phyloP scores from a whole-genome alignment of 2,329 filamentous ascomycete species.

The Hypoxylon sp. region DNA sequence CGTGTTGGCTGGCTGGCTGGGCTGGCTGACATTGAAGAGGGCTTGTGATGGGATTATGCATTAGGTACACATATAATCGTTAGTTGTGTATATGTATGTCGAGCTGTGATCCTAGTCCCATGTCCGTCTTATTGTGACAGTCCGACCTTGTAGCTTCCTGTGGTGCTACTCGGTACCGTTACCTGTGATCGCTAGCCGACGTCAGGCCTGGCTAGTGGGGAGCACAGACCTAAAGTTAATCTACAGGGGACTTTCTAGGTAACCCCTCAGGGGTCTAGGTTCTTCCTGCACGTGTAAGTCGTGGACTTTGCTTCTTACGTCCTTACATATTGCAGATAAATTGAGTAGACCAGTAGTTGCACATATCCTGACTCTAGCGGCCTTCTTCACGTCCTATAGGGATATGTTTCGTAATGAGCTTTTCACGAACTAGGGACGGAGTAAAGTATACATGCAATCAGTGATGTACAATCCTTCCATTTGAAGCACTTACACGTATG shows the following conservation, averaged over 20 bases:
- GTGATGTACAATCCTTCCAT: slow-evolving; percentile 35
- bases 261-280: slow-evolving; percentile 32
- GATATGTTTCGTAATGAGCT: slow-evolving; percentile 19
- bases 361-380: slow-evolving; percentile 17
- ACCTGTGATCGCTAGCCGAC: slow-evolving; percentile 39
- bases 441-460: slow-evolving; percentile 23
- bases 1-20: slow-evolving; percentile 3
- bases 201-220: slow-evolving; percentile 33
- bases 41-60: slow-evolving; percentile 6
- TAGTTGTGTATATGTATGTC: neutral
- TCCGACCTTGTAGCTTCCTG: slow-evolving; percentile 10
- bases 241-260: slow-evolving; percentile 32
- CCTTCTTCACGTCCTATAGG: slow-evolving; percentile 30
- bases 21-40: slow-evolving; percentile 7
- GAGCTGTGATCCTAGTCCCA: slow-evolving; percentile 11
- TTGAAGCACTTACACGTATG: slow-evolving; percentile 37
- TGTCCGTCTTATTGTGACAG: slow-evolving; percentile 4
- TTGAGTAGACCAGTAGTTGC: slow-evolving; percentile 31
- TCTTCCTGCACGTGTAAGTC: slow-evolving; percentile 40
- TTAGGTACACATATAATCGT: neutral
- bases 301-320: slow-evolving; percentile 33
- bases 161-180: slow-evolving; percentile 37
- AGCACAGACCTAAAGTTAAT: slow-evolving; percentile 36
- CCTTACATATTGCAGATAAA: slow-evolving; percentile 34
- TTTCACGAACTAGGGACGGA: slow-evolving; percentile 19